Evolutionary conservation across 306 rosid genomes (phyloP).

Genomic region (Cucumis melo): DNA sequence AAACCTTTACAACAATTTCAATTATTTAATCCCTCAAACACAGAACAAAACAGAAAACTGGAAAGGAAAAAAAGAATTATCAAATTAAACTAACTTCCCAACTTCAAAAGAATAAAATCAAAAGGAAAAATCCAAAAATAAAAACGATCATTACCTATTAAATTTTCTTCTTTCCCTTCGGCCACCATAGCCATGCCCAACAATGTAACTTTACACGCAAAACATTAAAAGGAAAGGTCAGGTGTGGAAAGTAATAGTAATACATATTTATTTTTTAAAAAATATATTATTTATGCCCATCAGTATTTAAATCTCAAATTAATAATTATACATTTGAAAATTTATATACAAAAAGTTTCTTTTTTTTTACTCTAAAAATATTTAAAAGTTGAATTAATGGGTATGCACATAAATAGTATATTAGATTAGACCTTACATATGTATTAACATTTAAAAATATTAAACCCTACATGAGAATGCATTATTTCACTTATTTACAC

Average conservation of each 20-base stretch:
- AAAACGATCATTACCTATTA: neutral
- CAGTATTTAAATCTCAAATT: no score
- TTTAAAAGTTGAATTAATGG: neutral
- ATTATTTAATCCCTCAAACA: neutral
- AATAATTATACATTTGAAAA: no score
- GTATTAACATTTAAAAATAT: neutral
- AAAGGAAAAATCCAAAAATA: neutral
- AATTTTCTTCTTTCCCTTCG: neutral
- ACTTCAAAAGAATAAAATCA: neutral
- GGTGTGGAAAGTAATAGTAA: neutral
- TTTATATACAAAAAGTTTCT: no score
- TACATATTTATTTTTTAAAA: no score
- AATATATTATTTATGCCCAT: no score
- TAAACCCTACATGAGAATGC: neutral
- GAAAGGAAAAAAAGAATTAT: neutral
- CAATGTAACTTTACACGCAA: neutral
- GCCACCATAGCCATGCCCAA: neutral
- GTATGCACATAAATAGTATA: neutral
- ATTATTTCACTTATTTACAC: neutral
- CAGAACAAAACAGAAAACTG: neutral
- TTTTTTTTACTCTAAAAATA: neutral
- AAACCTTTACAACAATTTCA: neutral
- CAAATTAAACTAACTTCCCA: neutral
- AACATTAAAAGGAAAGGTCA: neutral
- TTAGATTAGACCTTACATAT: neutral